Base-by-base conservation (phyloP, 805 yeast species). In the Peterozyma toletana region DNA sequence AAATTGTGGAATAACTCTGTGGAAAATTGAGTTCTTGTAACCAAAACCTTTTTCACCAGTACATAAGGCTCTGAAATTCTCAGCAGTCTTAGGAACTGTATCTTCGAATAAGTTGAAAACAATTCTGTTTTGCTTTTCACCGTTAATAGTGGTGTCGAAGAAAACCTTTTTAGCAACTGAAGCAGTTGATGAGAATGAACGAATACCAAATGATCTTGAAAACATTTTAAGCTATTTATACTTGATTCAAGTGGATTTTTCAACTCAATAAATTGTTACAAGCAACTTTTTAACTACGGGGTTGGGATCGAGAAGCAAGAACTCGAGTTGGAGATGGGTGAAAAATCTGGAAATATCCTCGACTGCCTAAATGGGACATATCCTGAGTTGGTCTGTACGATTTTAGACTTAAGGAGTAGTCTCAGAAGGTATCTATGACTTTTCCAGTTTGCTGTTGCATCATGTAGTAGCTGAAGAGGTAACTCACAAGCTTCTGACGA, bases 21-120 rank as follows among this genome's bases (percentile, higher is more conserved):
- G 97, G 93, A 91, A 90, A 53, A 81, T 73, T 40, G 95, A 86
- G 58, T 75, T 77, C 63, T 82, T 81, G 78, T 82, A 89, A 48
- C 96, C 96, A 59, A 71, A 86, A 50, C 97, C 98, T 78, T 88
- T 85, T 73, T 87, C 96, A 56, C 96, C 96, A 50, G 96, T 83
- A 63, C 84, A 78, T 56, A 83, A 66, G 45, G 89, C 88, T 71
- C 86, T 77, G 77, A 83, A 83, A 68, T 83, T 83, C 66, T 81
- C 88, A 54, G 86, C 74, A 42, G 90, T 83, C 75, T 83, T 83
- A 66, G 91, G 91, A 56, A 73, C 83, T 11, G 40, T 18, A 37
- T 59, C 62, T 43, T 59, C 63, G 43, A 54, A 59, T 31, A 59
- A 38, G 47, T 59, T 62, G 38, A 59, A 59, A 44, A 57, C 60